Percentiles rank a stretch among this genome's conserved stretches.
These are phyloP conservation scores for Zasmidium cellare DNA, from an alignment of 2,329 filamentous ascomycete genomes.

Conservation along the genomic window DNA sequence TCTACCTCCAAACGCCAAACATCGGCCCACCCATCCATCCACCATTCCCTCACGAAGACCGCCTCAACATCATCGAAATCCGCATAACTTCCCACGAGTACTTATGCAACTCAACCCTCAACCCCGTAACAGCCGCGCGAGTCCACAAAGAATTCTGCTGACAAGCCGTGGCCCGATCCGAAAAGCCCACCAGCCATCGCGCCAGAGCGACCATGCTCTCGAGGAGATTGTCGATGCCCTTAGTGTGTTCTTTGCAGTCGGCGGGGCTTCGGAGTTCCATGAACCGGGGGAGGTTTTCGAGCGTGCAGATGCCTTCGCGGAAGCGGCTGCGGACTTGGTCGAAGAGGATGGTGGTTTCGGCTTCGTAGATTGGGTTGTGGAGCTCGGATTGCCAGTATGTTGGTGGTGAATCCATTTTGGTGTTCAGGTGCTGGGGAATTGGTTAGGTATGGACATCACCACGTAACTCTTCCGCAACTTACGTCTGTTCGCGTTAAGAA, in stretches of 20 bases:
- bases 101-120: slow-evolving; percentile 20
- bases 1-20: neutral
- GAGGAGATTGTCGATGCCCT: slow-evolving; percentile 15
- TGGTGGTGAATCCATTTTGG: neutral
- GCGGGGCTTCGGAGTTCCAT: slow-evolving; percentile 10
- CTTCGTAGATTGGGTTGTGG: neutral
- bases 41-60: neutral
- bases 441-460: no score
- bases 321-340: slow-evolving; percentile 15
- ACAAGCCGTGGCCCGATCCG: slow-evolving; percentile 10
- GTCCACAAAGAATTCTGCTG: slow-evolving; percentile 10
- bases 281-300: slow-evolving; percentile 17
- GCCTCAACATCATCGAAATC: slow-evolving; percentile 9
- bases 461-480: no score
- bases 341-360: slow-evolving; percentile 14
- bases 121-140: slow-evolving; percentile 12
- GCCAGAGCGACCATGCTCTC: slow-evolving; percentile 17
- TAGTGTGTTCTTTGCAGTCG: slow-evolving; percentile 9
- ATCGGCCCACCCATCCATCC: neutral
- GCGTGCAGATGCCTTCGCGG: slow-evolving; percentile 12
- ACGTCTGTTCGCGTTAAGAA: no score
- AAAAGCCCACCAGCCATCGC: slow-evolving; percentile 17
- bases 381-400: neutral
- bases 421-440: no score
- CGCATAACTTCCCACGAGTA: slow-evolving; percentile 22